Percentiles rank a stretch among this genome's conserved stretches.
Evolutionary conservation across 805 yeast species (phyloP).

Genomic region (Tetrapisispora pingtungensis): DNA sequence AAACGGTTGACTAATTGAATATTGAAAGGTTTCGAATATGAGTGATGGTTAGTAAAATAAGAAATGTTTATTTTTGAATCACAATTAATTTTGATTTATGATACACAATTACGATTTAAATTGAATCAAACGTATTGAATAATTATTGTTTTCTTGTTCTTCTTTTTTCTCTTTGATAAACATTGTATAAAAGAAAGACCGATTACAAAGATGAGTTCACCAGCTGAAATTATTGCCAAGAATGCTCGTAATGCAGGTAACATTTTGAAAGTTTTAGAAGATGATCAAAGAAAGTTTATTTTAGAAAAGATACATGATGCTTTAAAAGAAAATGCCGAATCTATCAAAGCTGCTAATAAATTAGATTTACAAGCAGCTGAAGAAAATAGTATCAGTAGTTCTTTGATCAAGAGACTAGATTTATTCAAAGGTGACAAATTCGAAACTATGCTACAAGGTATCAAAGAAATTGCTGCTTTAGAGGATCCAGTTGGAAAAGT

Average conservation of each 20-base stretch:
- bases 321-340: slow-evolving; percentile 45
- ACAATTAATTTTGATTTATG: too few species aligned
- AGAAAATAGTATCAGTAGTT: slow-evolving; percentile 48
- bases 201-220: slow-evolving; percentile 2
- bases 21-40: too few species aligned
- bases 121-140: too few species aligned
- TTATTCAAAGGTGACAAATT: slow-evolving; percentile 73
- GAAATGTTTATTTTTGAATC: too few species aligned
- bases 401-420: slow-evolving; percentile 79
- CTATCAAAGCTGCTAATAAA: slow-evolving; percentile 62
- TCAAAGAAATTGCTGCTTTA: slow-evolving; percentile 78
- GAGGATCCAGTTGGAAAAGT: slow-evolving; percentile 90
- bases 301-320: slow-evolving; percentile 64
- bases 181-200: background rate
- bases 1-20: background rate
- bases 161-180: too few species aligned
- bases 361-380: slow-evolving; percentile 65
- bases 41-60: too few species aligned
- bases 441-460: slow-evolving; percentile 91
- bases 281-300: slow-evolving; percentile 65
- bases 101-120: too few species aligned
- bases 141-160: too few species aligned
- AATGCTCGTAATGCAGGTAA: slow-evolving; percentile 80
- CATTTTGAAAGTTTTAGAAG: slow-evolving; percentile 62
- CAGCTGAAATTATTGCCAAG: slow-evolving; percentile 66